Base-by-base conservation (phyloP, 331 rosid species). In the Acacia pycnantha region DNA sequence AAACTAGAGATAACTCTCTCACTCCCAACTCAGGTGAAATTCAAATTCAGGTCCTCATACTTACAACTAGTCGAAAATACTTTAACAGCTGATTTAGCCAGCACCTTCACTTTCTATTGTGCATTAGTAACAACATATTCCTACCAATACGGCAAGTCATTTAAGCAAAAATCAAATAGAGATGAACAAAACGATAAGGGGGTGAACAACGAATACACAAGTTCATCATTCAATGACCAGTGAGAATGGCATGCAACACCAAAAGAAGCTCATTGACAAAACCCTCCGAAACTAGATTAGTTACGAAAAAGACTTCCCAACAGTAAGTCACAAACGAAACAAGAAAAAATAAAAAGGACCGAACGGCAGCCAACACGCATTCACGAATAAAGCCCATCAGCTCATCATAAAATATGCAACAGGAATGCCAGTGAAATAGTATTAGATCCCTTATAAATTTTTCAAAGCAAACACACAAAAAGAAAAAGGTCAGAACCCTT, bases 211-310 rank as follows among this genome's bases (percentile, higher is more conserved):
- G 11, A 71, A 74, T 50, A 15, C 58, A 68, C 22, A 67, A 64
- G 3, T 26, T 13, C 65, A 51, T 0, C 64, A 50, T 77, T 37
- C 81, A 66, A 4, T 44, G 41, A 27, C 56, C 74, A 71, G 16
- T 8, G 29, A 62, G 46, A 80, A 70, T 50, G 33, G 47, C 22
- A 53, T 10, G n/a, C 50, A 72, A 56, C 74, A 77, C 44, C 21
- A n/a, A 73, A 77, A 54, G 78, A 64, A 82, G 53, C 56, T 46
- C 73, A 70, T 44, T 65, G 48, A 71, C 31, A 76, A 33, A 74
- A 74, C 56, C 24, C 77, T 21, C 50, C 68, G 14, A 16, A 13
- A 29, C 77, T 43, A 75, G 54, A 40, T 29, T 40, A 46, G 33
- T 47, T 50, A 68, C 27, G 47, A 19, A 48, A 72, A 19, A 37